Percentiles rank a stretch among this genome's conserved stretches.
Evolutionary conservation across 495 filamentous ascomycete genomes (phyloP).

Genomic region (Penicillium turbatum): DNA sequence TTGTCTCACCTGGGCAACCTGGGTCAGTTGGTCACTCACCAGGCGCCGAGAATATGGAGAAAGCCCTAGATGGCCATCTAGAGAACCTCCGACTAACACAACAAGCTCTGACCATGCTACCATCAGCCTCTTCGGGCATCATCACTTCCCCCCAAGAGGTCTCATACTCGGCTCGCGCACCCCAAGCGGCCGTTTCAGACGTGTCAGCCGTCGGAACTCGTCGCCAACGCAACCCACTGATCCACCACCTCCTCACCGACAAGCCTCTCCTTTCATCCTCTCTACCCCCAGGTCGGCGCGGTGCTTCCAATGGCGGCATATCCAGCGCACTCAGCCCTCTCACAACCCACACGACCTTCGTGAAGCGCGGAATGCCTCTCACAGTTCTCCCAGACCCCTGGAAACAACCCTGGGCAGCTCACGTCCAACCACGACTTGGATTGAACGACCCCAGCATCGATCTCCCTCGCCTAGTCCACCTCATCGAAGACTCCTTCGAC

Average conservation of each 20-base stretch:
- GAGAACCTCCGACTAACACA: conserved; percentile 69
- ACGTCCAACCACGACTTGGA: conserved; percentile 51
- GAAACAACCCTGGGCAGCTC: conserved; percentile 59
- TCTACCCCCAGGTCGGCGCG: conserved; percentile 63
- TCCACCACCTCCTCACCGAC: conserved; percentile 95
- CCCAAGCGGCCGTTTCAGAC: conserved; percentile 35
- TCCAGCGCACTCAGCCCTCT: conserved; percentile 27
- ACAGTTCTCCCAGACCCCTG: conserved; percentile 72
- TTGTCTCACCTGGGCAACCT: conserved; percentile 16
- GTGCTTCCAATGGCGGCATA: conserved; percentile 19
- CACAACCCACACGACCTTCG: conserved; percentile 63
- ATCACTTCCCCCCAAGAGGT: conserved; percentile 84
- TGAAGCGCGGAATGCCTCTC: conserved; percentile 87
- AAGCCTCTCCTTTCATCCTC: conserved; percentile 90
- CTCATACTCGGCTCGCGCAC: conserved; percentile 54
- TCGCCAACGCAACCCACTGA: conserved; percentile 80
- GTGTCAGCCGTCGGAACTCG: conserved; percentile 68
- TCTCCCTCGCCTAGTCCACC: conserved; percentile 70
- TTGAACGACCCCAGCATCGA: conserved; percentile 78
- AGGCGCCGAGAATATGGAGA: conserved; percentile 10
- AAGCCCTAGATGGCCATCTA: conserved; percentile 50
- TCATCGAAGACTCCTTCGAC: conserved; percentile 94
- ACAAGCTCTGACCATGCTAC: conserved; percentile 68
- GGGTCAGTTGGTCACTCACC: conserved; percentile 3
- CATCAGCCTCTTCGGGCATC: conserved; percentile 76